Evolutionary conservation across 768 basidiomycete species (phyloP), one percentile per base, ranked within the genome.

Genomic region (Pleurotus salmoneostramineus): DNA sequence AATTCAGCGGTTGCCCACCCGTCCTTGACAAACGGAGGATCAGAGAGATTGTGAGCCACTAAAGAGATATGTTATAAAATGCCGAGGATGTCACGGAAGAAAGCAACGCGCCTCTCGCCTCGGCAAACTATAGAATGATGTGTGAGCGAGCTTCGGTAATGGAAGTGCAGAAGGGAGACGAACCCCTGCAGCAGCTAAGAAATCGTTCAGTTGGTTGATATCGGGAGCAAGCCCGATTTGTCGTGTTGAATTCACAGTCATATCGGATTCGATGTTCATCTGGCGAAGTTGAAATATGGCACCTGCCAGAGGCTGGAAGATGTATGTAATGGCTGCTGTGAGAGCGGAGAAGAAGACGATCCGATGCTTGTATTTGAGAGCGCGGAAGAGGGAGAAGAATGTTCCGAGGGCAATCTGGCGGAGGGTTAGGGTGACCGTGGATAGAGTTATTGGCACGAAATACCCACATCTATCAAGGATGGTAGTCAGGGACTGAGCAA

Each of bases 121-220:
- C 77, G 3, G 77, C 74, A 60, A 76, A 81, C 61, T 70, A 8
- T 3, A 40, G 43, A 54, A 47, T 52, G 5, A 31, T 45, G 12
- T 6, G 56, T 46, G 5, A 45, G 15, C 57, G 12, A 21, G n/a
- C 33, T 12, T 35, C 17, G 44, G 14, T 46, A 43, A 42, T 7
- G 42, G 27, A n/a, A 27, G 50, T 33, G 45, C 2, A 48, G 27
- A n/a, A n/a, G 17, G 11, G 17, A 35, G 21, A 70, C 77, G 59
- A 60, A 79, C 80, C 48, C 87, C 87, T 6, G 83, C 78, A 6
- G 86, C 82, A 31, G 86, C 82, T 7, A 82, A 70, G 64, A 87
- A 88, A 14, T 76, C 75, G 44, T 78, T 80, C 48, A 88, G 63
- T 6, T 77, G 66, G 15, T 64, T 56, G 14, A 81, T 69, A 58